A percentile compares a stretch with the other conserved stretches of the same genome.
phyloP scores from a whole-genome alignment of 1,284 basidiomycete genomes.

The Fomes fomentarius region DNA sequence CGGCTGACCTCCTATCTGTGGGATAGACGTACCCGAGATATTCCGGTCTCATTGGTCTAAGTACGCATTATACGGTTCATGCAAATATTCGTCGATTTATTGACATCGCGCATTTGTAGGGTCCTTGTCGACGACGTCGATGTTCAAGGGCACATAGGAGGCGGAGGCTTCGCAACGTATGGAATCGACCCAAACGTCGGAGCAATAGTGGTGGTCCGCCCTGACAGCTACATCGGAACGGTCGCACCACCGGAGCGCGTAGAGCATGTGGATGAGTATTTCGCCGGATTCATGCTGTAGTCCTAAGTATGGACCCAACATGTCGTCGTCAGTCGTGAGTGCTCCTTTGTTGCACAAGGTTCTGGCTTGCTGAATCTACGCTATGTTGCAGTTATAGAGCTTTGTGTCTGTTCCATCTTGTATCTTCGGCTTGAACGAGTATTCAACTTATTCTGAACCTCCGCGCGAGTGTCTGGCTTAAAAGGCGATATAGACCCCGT shows the following conservation, averaged over 20 bases:
- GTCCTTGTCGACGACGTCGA: constrained; percentile 39
- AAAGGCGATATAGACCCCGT: too few species aligned
- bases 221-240: constrained; percentile 70
- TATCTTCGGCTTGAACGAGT: too few species aligned
- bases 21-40: constrained; percentile 46
- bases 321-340: background rate
- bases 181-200: constrained; percentile 57
- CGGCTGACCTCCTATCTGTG: too few species aligned
- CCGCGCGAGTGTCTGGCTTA: too few species aligned
- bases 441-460: too few species aligned
- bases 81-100: background rate
- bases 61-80: constrained; percentile 42
- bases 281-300: constrained; percentile 42
- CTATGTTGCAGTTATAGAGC: too few species aligned
- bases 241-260: constrained; percentile 53
- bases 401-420: too few species aligned
- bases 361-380: background rate
- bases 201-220: constrained; percentile 66
- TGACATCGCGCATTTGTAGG: constrained; percentile 14
- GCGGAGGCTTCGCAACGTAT: constrained; percentile 47
- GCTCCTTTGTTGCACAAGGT: background rate
- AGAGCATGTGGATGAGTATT: constrained; percentile 50
- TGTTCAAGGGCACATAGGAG: constrained; percentile 36
- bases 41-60: constrained; percentile 71
- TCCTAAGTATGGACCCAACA: too few species aligned